Conservation (phyloP, 2,329 filamentous ascomycete species). For the Talaromyces sp. region DNA sequence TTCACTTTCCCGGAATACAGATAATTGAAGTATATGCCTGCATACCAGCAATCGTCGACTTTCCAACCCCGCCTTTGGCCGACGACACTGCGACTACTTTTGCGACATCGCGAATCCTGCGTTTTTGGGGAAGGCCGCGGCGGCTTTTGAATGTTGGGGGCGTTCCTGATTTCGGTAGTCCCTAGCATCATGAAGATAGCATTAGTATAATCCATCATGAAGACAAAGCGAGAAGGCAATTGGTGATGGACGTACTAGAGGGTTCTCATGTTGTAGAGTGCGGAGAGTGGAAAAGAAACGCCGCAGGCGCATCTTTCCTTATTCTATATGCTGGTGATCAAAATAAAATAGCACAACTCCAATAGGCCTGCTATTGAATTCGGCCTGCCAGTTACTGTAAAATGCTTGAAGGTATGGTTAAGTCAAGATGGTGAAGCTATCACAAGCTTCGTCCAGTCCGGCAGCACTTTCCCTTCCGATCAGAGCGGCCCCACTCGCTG, state of each 20-base stretch:
- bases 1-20: not conserved
- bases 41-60: constrained; percentile 82
- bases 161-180: constrained; percentile 71
- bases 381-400: not conserved
- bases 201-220: not conserved
- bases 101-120: constrained; percentile 74
- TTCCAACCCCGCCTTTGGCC: constrained; percentile 96
- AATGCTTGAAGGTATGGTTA: not conserved
- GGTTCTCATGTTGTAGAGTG: constrained; percentile 72
- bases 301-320: constrained; percentile 29
- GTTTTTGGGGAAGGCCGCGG: constrained; percentile 72
- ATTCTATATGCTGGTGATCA: not conserved
- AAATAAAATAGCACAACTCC: not conserved
- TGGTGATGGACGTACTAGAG: constrained; percentile 55
- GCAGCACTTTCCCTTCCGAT: constrained; percentile 5
- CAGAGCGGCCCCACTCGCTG: constrained; percentile 1
- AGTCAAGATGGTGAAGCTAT: not conserved
- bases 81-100: constrained; percentile 97
- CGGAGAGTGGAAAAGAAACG: constrained; percentile 54
- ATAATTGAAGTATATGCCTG: constrained; percentile 6
- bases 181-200: constrained; percentile 47
- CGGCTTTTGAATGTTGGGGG: constrained; percentile 65
- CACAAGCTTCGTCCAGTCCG: not conserved
- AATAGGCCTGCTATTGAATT: not conserved
- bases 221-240: not conserved